phyloP scores from a whole-genome alignment of 306 rosid species.

The Fragaria iinumae region DNA sequence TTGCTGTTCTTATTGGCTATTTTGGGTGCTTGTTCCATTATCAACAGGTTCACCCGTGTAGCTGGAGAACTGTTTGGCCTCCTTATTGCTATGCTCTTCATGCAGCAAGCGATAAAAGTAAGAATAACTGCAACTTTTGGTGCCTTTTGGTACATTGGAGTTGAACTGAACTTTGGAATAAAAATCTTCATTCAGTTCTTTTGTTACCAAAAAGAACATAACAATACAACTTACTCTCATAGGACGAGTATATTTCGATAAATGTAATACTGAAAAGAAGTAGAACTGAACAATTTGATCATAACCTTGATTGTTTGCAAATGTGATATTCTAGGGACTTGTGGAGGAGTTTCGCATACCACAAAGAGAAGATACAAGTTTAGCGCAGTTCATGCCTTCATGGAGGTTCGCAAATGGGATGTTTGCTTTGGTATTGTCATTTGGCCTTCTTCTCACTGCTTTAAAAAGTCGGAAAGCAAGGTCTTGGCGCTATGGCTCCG shows the following conservation, averaged over 20 bases:
- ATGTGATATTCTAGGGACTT: slow-evolving; percentile 52
- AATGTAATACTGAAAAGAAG: neutral
- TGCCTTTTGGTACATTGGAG: neutral
- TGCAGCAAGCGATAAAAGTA: slow-evolving; percentile 96
- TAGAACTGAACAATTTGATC: neutral
- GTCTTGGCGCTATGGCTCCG: slow-evolving; percentile 95
- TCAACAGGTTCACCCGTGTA: slow-evolving; percentile 87
- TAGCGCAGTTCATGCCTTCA: slow-evolving; percentile 56
- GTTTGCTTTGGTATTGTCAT: slow-evolving; percentile 96
- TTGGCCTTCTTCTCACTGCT: slow-evolving; percentile 93
- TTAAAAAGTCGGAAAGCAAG: slow-evolving; percentile 89
- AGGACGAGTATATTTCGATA: neutral
- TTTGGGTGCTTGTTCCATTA: slow-evolving; percentile 94
- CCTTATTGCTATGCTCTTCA: slow-evolving; percentile 96
- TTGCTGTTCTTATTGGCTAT: slow-evolving; percentile 74
- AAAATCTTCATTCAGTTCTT: neutral
- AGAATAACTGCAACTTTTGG: slow-evolving; percentile 14
- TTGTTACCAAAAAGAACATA: neutral
- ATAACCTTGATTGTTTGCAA: neutral
- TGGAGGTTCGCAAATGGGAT: slow-evolving; percentile 98
- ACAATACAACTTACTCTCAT: neutral
- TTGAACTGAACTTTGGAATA: neutral
- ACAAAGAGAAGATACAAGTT: slow-evolving; percentile 46
- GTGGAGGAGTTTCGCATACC: slow-evolving; percentile 90
- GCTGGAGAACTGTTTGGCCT: slow-evolving; percentile 95